Percentiles rank a stretch among this genome's conserved stretches.
These are phyloP conservation scores for Leccinellum albellum DNA, from an alignment of 768 basidiomycete genomes.

Conservation along the genomic window DNA sequence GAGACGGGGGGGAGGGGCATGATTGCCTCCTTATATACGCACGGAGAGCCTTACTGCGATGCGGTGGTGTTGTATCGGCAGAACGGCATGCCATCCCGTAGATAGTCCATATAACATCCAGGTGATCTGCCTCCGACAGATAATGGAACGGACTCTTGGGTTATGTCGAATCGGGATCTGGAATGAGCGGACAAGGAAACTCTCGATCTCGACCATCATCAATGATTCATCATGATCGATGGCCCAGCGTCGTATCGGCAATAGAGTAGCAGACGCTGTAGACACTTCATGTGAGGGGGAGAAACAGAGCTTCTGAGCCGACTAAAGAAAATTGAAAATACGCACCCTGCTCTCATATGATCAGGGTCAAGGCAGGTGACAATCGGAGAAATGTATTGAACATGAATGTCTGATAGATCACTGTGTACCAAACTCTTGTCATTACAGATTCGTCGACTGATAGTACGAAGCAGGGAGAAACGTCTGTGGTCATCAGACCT, in stretches of 20 bases:
- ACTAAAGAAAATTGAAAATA: not conserved
- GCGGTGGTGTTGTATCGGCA: not conserved
- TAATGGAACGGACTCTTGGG: not conserved
- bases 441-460: no score
- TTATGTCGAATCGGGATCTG: not conserved
- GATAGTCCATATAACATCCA: not conserved
- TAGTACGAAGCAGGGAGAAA: not conserved
- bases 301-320: not conserved
- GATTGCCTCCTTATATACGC: not conserved
- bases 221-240: not conserved
- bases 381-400: no score
- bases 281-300: not conserved
- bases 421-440: no score
- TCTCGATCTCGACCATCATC: not conserved
- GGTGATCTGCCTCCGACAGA: no score
- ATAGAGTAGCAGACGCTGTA: not conserved
- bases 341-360: not conserved
- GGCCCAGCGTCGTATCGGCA: not conserved
- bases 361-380: no score
- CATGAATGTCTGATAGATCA: no score
- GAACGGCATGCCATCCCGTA: no score
- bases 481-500: not conserved
- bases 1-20: no score
- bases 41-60: not conserved
- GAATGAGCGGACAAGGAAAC: not conserved